A percentile compares a stretch with the other conserved stretches of the same genome.
Evolutionary conservation across 2,329 filamentous ascomycete species (phyloP).

Genomic region (Venturia effusa): DNA sequence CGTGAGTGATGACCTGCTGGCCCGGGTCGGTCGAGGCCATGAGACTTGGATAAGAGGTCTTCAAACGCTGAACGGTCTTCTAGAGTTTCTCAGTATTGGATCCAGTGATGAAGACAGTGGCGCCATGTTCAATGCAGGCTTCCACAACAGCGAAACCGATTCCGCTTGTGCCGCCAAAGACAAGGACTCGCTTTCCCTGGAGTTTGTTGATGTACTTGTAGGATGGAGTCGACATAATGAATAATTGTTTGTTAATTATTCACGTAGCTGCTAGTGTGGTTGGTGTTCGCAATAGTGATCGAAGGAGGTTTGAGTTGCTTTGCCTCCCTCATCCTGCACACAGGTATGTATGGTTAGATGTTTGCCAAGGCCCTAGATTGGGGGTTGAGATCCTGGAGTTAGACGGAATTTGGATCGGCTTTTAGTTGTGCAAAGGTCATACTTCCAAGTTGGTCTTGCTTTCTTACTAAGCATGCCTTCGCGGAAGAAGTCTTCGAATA

Average conservation of each 20-base stretch:
- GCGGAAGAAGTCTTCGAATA: background rate
- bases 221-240: background rate
- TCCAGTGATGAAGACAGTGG: conserved; percentile 44
- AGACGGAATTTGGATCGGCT: background rate
- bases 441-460: background rate
- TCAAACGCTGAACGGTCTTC: conserved; percentile 34
- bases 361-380: background rate
- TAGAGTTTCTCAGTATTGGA: conserved; percentile 42
- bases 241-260: background rate
- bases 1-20: conserved; percentile 30
- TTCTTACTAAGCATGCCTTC: background rate
- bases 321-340: background rate
- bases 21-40: no score
- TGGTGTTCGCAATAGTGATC: background rate
- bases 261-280: background rate
- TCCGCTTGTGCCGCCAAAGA: conserved; percentile 54
- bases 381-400: background rate
- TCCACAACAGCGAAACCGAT: conserved; percentile 53
- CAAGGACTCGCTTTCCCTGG: conserved; percentile 36
- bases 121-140: conserved; percentile 42
- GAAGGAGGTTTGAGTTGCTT: background rate
- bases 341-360: background rate
- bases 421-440: background rate
- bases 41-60: conserved; percentile 29
- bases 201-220: conserved; percentile 39